Base-by-base conservation (phyloP, 2,329 filamentous ascomycete species). In the Thelonectria olida region DNA sequence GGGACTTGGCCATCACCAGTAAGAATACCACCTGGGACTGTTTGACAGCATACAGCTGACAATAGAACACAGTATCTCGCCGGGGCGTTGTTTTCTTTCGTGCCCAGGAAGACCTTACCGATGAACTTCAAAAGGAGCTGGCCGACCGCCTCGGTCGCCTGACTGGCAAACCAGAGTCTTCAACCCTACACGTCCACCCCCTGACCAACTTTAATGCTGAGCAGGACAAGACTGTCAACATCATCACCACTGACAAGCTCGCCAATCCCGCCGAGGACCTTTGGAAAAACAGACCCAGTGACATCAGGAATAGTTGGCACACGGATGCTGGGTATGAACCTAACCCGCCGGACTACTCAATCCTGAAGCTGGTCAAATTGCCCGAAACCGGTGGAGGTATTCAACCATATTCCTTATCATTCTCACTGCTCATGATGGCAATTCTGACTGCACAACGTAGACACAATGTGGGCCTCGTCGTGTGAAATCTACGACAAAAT, bases 41-140 rank as follows among this genome's bases (percentile, higher is more conserved):
- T n/a, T 5, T 8, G 8, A 20, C 17, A n/a, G 17, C 22, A 13
- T 15, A 15, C 15, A 4, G 4, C 4, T 19, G 22, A 13, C 10
- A 23, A 19, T 41, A 10, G 8, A 5, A 9, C 42, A 23, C 48
- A 90, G 88, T 92, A 65, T 90, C 89, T 1, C 84, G 86, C 59
- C 85, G 89, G 1, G 89, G 89, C 10, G 89, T 92, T 3, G 88
- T 91, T 22, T 90, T 91, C 78, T 90, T 92, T 77, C 85, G 88
- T 20, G 82, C 84, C 25, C 89, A 92, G 65, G 80, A 89, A 70
- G 78, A 80, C 38, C 74, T 91, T 28, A 83, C 81, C 62, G 84
- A 89, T 70, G 85, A 87, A 2, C 80, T 88, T 2, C 88, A 90
- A 68, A 92, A 92, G 75, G 78, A 88, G 54, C 80, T 92, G 0